A percentile compares a stretch with the other conserved stretches of the same genome.
Evolutionary conservation across 1,139 yeast genomes (phyloP).

Genomic region (Debaryomyces nepalensis): DNA sequence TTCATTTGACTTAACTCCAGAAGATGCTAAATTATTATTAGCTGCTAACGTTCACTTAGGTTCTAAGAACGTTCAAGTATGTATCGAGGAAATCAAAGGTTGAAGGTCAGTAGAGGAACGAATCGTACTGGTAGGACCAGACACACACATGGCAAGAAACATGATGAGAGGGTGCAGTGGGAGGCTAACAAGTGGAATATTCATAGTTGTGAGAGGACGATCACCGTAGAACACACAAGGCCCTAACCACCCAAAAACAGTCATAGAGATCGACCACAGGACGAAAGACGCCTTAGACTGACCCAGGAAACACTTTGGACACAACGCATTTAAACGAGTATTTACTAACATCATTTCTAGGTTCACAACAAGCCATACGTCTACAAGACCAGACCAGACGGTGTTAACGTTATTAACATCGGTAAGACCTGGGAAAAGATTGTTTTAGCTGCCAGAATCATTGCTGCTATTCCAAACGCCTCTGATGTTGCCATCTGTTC

Average conservation of each 20-base stretch:
- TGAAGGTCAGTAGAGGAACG: slow-evolving; percentile 3
- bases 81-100: slow-evolving; percentile 31
- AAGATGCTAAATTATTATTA: slow-evolving; percentile 99
- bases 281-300: background rate
- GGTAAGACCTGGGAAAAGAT: slow-evolving; percentile 99
- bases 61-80: slow-evolving; percentile 98
- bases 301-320: too few relatives aligned
- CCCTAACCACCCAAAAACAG: slow-evolving; percentile 13
- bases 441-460: slow-evolving; percentile 99
- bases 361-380: slow-evolving; percentile 99
- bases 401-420: slow-evolving; percentile 97
- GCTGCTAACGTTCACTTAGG: slow-evolving; percentile 99
- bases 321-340: slow-evolving; percentile 12
- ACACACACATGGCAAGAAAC: background rate
- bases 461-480: slow-evolving; percentile 99
- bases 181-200: background rate
- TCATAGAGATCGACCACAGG: background rate
- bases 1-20: slow-evolving; percentile 92
- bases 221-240: background rate
- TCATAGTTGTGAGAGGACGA: background rate
- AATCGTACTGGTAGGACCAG: background rate
- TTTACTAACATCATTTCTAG: slow-evolving; percentile 53
- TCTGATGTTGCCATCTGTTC: slow-evolving; percentile 98
- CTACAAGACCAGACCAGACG: slow-evolving; percentile 99
- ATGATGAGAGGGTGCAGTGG: background rate